These are phyloP conservation scores for Umbilicaria muhlenbergii DNA, from an alignment of 495 filamentous ascomycete species.

Conservation along the genomic window DNA sequence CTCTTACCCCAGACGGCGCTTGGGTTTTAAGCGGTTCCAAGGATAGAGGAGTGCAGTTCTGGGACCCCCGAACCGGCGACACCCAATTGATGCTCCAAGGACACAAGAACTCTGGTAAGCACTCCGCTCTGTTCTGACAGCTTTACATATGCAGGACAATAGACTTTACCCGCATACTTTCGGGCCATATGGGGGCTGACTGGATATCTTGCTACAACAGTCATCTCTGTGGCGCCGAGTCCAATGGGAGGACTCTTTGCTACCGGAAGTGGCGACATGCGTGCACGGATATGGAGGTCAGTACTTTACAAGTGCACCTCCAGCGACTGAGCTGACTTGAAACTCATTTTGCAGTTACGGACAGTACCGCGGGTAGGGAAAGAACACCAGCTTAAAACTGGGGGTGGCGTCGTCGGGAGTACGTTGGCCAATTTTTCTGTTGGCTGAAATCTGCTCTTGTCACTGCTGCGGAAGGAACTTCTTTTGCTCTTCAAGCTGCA, in stretches of 20 bases:
- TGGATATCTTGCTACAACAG: slow-evolving; percentile 23
- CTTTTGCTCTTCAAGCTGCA: no score
- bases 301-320: slow-evolving; percentile 12
- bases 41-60: slow-evolving; percentile 84
- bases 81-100: slow-evolving; percentile 88
- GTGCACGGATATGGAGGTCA: slow-evolving; percentile 79
- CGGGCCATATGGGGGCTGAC: not conserved
- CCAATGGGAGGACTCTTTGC: slow-evolving; percentile 68
- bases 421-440: not conserved
- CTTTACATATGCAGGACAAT: not conserved
- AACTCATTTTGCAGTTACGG: no score
- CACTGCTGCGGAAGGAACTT: no score
- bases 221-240: slow-evolving; percentile 79
- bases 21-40: slow-evolving; percentile 91
- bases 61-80: slow-evolving; percentile 74
- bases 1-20: slow-evolving; percentile 69
- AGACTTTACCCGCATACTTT: not conserved
- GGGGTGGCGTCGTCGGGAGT: not conserved
- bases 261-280: slow-evolving; percentile 81
- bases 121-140: slow-evolving; percentile 2
- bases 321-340: not conserved
- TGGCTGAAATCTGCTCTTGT: not conserved
- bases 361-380: no score
- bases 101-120: slow-evolving; percentile 70
- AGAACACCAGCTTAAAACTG: not conserved